Conservation (phyloP, 768 basidiomycete species). For the Astraeus odoratus region DNA sequence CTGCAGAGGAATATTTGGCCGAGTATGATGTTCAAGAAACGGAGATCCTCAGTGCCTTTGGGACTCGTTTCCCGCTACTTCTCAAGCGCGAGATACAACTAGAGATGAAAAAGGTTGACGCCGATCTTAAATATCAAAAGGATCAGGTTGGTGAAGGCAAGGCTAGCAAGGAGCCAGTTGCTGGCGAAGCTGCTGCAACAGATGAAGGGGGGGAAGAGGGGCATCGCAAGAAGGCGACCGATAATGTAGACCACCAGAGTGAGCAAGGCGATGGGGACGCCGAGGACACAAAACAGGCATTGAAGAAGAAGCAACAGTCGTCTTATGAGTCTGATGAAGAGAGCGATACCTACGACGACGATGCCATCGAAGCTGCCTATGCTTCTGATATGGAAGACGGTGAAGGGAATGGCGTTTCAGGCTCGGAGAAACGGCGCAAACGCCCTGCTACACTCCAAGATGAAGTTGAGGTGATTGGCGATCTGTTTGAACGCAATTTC, state of each 20-base stretch:
- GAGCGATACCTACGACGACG: constrained; percentile 43
- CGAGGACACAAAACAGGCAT: constrained; percentile 66
- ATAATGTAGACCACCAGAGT: constrained; percentile 62
- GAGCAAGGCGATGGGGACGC: constrained; percentile 81
- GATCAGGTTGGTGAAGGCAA: constrained; percentile 81
- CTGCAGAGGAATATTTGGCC: constrained; percentile 69
- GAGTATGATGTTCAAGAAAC: constrained; percentile 73
- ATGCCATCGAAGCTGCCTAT: constrained; percentile 56
- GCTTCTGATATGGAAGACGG: constrained; percentile 40
- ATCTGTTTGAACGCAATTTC: constrained; percentile 51
- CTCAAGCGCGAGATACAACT: constrained; percentile 80
- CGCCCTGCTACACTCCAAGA: constrained; percentile 30
- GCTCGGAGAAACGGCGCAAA: constrained; percentile 14
- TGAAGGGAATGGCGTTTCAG: constrained; percentile 26
- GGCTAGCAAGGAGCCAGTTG: constrained; percentile 35
- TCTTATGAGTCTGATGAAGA: constrained; percentile 63
- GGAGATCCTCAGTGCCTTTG: constrained; percentile 70
- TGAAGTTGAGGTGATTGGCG: constrained; percentile 37
- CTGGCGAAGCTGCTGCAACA: constrained; percentile 39
- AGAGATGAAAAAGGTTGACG: constrained; percentile 82
- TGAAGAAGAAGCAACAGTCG: constrained; percentile 65
- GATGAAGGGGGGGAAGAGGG: constrained; percentile 45
- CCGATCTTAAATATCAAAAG: constrained; percentile 72
- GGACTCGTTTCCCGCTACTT: constrained; percentile 65
- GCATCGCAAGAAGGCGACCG: constrained; percentile 38